phyloP scores from a whole-genome alignment of 768 basidiomycete species.

The Pulveroboletus sp. region DNA sequence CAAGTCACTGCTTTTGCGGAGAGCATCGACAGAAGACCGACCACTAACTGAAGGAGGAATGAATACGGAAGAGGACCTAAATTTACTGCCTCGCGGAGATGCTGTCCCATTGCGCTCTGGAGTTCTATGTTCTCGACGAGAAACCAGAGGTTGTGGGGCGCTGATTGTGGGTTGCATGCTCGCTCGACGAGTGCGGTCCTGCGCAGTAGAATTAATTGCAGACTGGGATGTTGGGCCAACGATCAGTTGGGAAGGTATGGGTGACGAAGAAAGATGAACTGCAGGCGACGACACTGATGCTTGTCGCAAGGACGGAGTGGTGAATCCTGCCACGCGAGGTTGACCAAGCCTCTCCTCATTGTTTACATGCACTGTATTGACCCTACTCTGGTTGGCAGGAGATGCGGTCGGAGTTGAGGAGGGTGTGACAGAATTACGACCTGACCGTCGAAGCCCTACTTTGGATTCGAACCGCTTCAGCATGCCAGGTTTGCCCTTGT shows the following conservation, averaged over 20 bases:
- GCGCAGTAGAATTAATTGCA: slow-evolving; percentile 44
- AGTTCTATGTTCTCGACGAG: slow-evolving; percentile 31
- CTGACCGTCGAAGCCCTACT: slow-evolving; percentile 46
- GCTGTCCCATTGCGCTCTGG: slow-evolving; percentile 30
- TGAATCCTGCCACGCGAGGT: slow-evolving; percentile 51
- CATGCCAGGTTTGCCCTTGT: slow-evolving; percentile 44
- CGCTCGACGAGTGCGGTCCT: slow-evolving; percentile 41
- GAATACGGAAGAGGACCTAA: slow-evolving; percentile 32
- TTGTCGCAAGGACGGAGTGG: slow-evolving; percentile 61
- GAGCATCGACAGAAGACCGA: slow-evolving; percentile 34
- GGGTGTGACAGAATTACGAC: slow-evolving; percentile 39
- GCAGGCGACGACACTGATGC: slow-evolving; percentile 76
- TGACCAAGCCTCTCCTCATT: slow-evolving; percentile 37
- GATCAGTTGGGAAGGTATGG: slow-evolving; percentile 47
- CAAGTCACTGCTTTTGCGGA: slow-evolving; percentile 36
- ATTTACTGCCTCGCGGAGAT: slow-evolving; percentile 30
- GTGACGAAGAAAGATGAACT: slow-evolving; percentile 59
- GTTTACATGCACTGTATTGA: slow-evolving; percentile 28
- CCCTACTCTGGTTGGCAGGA: slow-evolving; percentile 20
- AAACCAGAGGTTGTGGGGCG: slow-evolving; percentile 34
- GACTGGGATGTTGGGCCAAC: slow-evolving; percentile 47
- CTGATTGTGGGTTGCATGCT: slow-evolving; percentile 38
- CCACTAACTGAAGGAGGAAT: slow-evolving; percentile 24
- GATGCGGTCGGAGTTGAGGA: slow-evolving; percentile 39
- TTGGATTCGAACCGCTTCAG: slow-evolving; percentile 47